Conservation (phyloP, 345 rosid genomes). For the Sonneratia caseolaris region DNA sequence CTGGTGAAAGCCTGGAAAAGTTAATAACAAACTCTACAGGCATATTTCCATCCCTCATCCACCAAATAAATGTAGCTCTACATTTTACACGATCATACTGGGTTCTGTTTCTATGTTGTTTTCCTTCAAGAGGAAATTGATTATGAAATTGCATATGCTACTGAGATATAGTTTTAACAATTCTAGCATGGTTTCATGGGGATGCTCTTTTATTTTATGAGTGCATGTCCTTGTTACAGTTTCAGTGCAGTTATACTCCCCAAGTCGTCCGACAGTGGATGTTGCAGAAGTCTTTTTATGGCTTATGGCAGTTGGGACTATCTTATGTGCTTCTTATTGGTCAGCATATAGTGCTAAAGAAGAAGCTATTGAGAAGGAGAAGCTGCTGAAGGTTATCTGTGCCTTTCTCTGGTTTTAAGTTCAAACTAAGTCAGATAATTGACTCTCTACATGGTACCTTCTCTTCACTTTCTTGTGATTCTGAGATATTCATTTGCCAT, state of each 20-base stretch:
- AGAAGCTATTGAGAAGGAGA: conserved; percentile 80
- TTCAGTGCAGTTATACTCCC: conserved; percentile 78
- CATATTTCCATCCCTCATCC: conserved; percentile 17
- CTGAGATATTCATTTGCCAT: not conserved
- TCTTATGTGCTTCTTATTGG: conserved; percentile 88
- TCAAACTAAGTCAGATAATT: not conserved
- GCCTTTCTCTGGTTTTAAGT: not conserved
- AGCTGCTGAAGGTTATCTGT: conserved; percentile 61
- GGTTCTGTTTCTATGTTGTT: not conserved
- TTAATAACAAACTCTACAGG: conserved; percentile 30
- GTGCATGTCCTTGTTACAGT: conserved; percentile 40
- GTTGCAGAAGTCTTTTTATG: conserved; percentile 96
- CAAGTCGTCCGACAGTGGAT: conserved; percentile 81
- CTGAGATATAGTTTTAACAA: not conserved
- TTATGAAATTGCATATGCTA: not conserved
- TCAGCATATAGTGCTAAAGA: conserved; percentile 91
- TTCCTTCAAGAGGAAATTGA: not conserved
- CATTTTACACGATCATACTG: not conserved
- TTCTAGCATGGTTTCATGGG: not conserved
- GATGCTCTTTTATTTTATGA: not conserved
- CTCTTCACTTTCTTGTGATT: not conserved
- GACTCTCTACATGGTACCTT: not conserved
- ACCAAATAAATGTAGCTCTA: not conserved
- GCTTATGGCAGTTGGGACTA: conserved; percentile 98
- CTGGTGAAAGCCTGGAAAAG: conserved; percentile 49